Conservation (phyloP, 2,329 filamentous ascomycete species). For the Uncinocarpus reesii region DNA sequence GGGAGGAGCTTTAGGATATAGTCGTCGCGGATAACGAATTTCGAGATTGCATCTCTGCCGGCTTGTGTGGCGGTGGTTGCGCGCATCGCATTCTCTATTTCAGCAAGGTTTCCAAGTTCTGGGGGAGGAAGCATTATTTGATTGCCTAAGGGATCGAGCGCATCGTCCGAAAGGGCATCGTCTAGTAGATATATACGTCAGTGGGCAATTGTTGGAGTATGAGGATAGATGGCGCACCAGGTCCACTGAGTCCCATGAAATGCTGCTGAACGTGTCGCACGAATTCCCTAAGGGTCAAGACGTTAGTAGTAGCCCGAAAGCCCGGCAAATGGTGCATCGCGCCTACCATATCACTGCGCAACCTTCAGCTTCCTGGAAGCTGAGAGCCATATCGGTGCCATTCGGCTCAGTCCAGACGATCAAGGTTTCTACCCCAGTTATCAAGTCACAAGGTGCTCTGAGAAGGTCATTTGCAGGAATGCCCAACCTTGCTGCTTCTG, state of each 20-base stretch:
- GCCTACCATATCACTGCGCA: conserved; percentile 81
- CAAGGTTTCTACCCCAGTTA: conserved; percentile 61
- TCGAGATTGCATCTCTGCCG: conserved; percentile 76
- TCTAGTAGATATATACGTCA: conserved; percentile 41
- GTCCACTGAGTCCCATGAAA: conserved; percentile 51
- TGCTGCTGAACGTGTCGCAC: conserved; percentile 75
- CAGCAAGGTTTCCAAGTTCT: conserved; percentile 68
- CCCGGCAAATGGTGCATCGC: conserved; percentile 16
- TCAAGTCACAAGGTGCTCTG: conserved; percentile 17
- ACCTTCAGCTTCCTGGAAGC: conserved; percentile 93
- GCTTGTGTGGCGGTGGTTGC: conserved; percentile 61
- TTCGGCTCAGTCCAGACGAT: conserved; percentile 96
- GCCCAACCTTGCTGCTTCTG: conserved; percentile 84
- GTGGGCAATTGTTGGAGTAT: background rate
- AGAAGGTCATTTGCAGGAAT: conserved; percentile 23
- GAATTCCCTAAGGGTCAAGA: conserved; percentile 59
- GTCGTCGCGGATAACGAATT: conserved; percentile 73
- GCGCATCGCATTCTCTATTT: conserved; percentile 78
- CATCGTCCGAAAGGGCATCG: conserved; percentile 79
- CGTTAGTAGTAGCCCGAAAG: conserved; percentile 10
- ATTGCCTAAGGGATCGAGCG: conserved; percentile 59
- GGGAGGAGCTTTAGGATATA: conserved; percentile 82
- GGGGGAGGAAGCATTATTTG: conserved; percentile 66
- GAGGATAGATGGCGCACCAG: conserved; percentile 40
- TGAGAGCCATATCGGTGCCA: conserved; percentile 91